Base-by-base conservation (phyloP, 2,329 filamentous ascomycete species). In the Colletotrichum cereale region DNA sequence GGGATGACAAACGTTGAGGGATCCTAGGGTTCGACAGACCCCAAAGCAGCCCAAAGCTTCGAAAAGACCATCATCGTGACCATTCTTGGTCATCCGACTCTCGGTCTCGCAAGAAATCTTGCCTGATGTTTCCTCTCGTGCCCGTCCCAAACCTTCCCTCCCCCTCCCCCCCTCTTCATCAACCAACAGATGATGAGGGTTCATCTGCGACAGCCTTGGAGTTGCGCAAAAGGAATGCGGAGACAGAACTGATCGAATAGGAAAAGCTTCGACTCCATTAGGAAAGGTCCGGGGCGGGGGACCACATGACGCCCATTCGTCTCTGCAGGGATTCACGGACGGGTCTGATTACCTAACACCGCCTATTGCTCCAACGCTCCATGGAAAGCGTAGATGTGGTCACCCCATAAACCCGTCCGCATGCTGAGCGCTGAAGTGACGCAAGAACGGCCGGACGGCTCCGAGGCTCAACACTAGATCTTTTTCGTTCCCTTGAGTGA, bases 221-320 rank as follows among this genome's bases (percentile, higher is more conserved):
- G 3, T 29, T 34, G 42, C 42, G 21, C 42, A 36, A 29, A n/a
- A 21, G 10, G 24, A 61, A 52, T 53, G 61, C 61, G 61, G 61
- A 63, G 48, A 34, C 34, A 50, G 14, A 16, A 24, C 11, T 38
- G 53, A 40, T 57, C n/a, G 36, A 42, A 31, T 21, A 16, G 36
- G 31, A 63, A 55, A 53, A 53, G 61, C 48, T 63, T 40, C 36
- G 36, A 63, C 48, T 55, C 26, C 8, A 16, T 63, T 53, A 14
- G 61, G 48, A n/a, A 55, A 53, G 34, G 47, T 44, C 36, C 21
- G 36, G 38, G 11, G 50, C 36, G 61, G 61, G 48, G 38, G 36
- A 44, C 61, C 61, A 63, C 61, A 63, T 55, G 61, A 63, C 50
- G 34, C 61, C 26, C 48, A 38, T 31, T 50, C 58, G 16, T 48